phyloP scores from a whole-genome alignment of 1,139 yeast species.

The Taphrina flavorubra region DNA sequence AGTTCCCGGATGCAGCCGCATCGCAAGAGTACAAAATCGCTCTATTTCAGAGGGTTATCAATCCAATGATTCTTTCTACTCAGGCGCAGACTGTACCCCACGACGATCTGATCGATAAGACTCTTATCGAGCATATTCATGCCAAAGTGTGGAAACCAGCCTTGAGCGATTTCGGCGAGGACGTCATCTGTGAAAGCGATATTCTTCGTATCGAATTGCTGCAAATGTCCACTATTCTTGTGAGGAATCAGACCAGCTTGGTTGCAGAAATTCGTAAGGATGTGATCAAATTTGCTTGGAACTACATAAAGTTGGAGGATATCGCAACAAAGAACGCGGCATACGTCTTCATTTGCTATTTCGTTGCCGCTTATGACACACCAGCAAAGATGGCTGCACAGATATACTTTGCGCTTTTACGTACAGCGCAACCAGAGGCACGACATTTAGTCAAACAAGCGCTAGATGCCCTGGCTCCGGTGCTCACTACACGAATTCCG shows the following conservation, averaged over 20 bases:
- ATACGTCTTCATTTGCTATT: conserved; percentile 83
- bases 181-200: conserved; percentile 74
- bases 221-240: conserved; percentile 77
- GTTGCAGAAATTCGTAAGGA: conserved; percentile 77
- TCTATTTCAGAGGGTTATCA: conserved; percentile 33
- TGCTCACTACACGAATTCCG: conserved; percentile 71
- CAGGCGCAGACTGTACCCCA: conserved; percentile 1
- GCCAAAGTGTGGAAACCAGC: conserved; percentile 66
- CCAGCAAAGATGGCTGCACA: conserved; percentile 88
- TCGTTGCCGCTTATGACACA: conserved; percentile 86
- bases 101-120: conserved; percentile 44
- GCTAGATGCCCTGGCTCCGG: conserved; percentile 86
- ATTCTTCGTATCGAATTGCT: conserved; percentile 75
- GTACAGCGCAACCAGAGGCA: conserved; percentile 86
- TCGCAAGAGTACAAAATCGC: conserved; percentile 25
- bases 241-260: conserved; percentile 68
- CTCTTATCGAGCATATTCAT: conserved; percentile 70
- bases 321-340: conserved; percentile 90
- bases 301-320: conserved; percentile 86
- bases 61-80: conserved; percentile 34
- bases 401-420: conserved; percentile 84
- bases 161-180: conserved; percentile 58
- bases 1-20: neutral
- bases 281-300: conserved; percentile 93
- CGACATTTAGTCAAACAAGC: conserved; percentile 85